These are phyloP conservation scores for Lyophyllum decastes DNA, from an alignment of 768 basidiomycete species.

Conservation along the genomic window DNA sequence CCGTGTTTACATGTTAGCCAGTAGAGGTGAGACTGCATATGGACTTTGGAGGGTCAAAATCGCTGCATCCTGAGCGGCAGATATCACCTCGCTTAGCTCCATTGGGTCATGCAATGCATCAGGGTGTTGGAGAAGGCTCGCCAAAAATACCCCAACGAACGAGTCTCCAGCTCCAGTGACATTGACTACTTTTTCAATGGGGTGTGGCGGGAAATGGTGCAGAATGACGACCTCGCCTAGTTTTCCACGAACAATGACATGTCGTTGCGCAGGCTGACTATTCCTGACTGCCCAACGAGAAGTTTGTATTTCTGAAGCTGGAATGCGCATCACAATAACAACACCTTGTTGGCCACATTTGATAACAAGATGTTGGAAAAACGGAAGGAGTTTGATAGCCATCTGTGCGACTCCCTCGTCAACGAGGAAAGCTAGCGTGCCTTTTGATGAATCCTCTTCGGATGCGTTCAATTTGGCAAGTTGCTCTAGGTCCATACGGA, in stretches of 20 bases:
- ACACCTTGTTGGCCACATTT: slow-evolving; percentile 81
- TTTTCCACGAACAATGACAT: slow-evolving; percentile 52
- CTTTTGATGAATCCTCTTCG: slow-evolving; percentile 38
- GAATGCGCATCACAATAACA: slow-evolving; percentile 59
- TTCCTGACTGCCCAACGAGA: slow-evolving; percentile 54
- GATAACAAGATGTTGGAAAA: slow-evolving; percentile 81
- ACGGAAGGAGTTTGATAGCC: slow-evolving; percentile 80
- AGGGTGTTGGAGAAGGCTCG: slow-evolving; percentile 52
- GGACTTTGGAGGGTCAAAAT: slow-evolving; percentile 57
- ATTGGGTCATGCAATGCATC: slow-evolving; percentile 46
- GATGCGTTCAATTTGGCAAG: slow-evolving; percentile 50
- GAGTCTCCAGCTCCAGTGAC: slow-evolving; percentile 70
- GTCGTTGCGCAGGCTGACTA: slow-evolving; percentile 47
- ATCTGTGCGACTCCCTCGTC: slow-evolving; percentile 76
- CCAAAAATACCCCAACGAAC: slow-evolving; percentile 67
- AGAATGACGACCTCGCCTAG: slow-evolving; percentile 56
- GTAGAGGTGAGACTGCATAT: slow-evolving; percentile 64
- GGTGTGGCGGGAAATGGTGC: slow-evolving; percentile 70
- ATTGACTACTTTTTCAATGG: slow-evolving; percentile 50
- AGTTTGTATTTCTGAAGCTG: slow-evolving; percentile 29
- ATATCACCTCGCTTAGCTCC: slow-evolving; percentile 45
- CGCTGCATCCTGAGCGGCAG: slow-evolving; percentile 66
- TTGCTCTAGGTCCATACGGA: slow-evolving; percentile 64
- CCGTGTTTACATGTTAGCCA: slow-evolving; percentile 35
- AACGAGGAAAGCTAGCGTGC: slow-evolving; percentile 62